Base-by-base conservation (phyloP, 345 rosid species). In the Streptanthus diversifolius region DNA sequence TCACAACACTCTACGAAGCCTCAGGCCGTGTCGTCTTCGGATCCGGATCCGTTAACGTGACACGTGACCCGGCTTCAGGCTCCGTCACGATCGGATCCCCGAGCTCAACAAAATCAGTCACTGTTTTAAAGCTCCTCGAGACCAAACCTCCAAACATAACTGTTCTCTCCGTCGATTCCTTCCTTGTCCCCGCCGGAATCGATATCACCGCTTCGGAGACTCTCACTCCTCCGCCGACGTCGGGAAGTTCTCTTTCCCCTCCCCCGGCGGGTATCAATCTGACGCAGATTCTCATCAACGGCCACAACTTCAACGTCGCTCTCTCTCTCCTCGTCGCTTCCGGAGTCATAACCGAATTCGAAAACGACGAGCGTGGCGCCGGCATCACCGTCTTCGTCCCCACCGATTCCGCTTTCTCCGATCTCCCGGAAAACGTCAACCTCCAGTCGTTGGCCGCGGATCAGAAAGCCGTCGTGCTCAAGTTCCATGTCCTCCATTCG, bases 381-480 rank as follows among this genome's bases (percentile, higher is more conserved):
- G 96, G 98, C 30, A 88, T 91, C 61, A 91, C 97, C 0, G 89
- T 95, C 0, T 95, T 95, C 18, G 90, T 91, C 55, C 98, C 99
- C 1, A 91, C 91, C 0, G 98, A 91, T 40, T 22, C 40, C 0
- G 98, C 98, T 0, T 95, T 90, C 62, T 76, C 92, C 32, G 92
- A 90, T 80, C 93, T 90, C 15, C 89, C 96, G 1, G 63, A 66
- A 4, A 83, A 84, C 18, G 81, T 79, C 1, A 84, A 79, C 68
- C 77, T 95, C 14, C 96, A 91, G 75, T 90, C 98, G 0, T 73
- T 91, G 30, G 77, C 97, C 3, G 93, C 97, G 10, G 92, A 86
- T 6, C 79, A 68, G 54, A 95, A 95, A 69, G 86, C 89, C 0
- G 82, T 86, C 6, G 90, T 91, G 3, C 64, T 95, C 22, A 87